Evolutionary conservation across 768 basidiomycete genomes (phyloP).

Genomic region (Tylopilus rubrobrunneus): DNA sequence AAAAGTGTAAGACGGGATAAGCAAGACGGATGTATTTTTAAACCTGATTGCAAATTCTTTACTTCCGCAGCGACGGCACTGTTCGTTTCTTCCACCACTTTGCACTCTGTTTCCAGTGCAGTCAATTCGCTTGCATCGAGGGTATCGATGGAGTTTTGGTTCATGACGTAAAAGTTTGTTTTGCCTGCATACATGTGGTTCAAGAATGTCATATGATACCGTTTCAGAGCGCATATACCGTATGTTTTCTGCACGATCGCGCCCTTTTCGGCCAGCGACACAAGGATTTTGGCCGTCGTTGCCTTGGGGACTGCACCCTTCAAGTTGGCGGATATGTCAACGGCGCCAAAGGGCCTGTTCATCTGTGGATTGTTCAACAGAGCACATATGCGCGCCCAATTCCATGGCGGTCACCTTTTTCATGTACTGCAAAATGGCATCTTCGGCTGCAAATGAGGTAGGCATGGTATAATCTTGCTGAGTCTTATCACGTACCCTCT

Average conservation of each 20-base stretch:
- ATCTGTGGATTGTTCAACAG: constrained; percentile 47
- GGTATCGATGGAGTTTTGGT: constrained; percentile 68
- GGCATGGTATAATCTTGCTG: not conserved
- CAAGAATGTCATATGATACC: not conserved
- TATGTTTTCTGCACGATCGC: constrained; percentile 80
- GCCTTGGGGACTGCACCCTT: constrained; percentile 87
- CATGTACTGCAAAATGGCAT: constrained; percentile 73
- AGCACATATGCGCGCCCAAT: constrained; percentile 5
- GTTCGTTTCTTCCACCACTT: constrained; percentile 56
- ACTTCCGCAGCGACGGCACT: constrained; percentile 48
- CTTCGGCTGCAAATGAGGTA: constrained; percentile 51
- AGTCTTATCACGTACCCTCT: too few species aligned
- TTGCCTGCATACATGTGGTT: constrained; percentile 50
- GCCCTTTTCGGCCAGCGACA: constrained; percentile 80
- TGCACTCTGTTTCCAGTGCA: constrained; percentile 56
- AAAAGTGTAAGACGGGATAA: constrained; percentile 7
- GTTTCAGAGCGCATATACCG: constrained; percentile 40
- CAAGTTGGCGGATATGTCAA: constrained; percentile 87
- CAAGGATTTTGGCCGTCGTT: constrained; percentile 78
- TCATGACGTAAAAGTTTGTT: constrained; percentile 81
- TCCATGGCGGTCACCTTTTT: constrained; percentile 46
- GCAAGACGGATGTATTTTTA: not conserved
- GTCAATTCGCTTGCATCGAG: constrained; percentile 60
- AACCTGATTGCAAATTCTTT: constrained; percentile 38
- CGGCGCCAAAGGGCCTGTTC: constrained; percentile 92